A percentile compares a stretch with the other conserved stretches of the same genome.
Evolutionary conservation across 371 early-diverging fungal genomes (phyloP).

Genomic region (Blakeslea trispora): DNA sequence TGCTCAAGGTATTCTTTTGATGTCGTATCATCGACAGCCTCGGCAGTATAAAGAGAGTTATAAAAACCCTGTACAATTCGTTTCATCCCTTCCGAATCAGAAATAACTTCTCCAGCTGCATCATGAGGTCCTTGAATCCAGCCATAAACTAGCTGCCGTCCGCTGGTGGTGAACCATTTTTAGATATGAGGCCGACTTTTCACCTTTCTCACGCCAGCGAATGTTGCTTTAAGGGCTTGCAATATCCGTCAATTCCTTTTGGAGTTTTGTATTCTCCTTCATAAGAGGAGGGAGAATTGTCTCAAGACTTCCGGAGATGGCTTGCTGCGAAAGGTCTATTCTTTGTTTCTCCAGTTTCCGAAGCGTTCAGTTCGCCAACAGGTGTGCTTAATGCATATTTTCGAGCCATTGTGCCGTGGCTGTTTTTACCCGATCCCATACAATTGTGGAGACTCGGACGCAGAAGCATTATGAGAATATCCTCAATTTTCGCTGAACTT

Average conservation of each 20-base stretch:
- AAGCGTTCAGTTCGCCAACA: background rate
- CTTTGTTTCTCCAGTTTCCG: background rate
- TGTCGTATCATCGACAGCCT: background rate
- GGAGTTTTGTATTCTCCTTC: background rate
- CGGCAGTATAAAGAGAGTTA: background rate
- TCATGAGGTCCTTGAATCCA: too few species aligned
- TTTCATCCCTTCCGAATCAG: background rate
- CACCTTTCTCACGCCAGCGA: conserved; percentile 9
- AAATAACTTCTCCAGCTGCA: too few species aligned
- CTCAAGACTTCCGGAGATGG: background rate
- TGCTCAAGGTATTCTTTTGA: background rate
- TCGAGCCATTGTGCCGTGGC: background rate
- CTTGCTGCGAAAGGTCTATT: background rate
- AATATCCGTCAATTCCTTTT: background rate
- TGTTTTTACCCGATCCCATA: conserved; percentile 8
- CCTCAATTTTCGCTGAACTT: too few species aligned
- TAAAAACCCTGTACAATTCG: background rate
- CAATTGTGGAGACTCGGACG: background rate
- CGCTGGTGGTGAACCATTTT: background rate
- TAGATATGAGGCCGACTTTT: background rate
- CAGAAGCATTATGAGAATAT: background rate
- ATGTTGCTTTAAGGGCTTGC: background rate
- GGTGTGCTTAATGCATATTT: background rate
- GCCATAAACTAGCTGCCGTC: background rate
- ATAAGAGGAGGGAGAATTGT: background rate